Base-by-base conservation (phyloP, 768 basidiomycete species). In the Xanthoconium purpureum region DNA sequence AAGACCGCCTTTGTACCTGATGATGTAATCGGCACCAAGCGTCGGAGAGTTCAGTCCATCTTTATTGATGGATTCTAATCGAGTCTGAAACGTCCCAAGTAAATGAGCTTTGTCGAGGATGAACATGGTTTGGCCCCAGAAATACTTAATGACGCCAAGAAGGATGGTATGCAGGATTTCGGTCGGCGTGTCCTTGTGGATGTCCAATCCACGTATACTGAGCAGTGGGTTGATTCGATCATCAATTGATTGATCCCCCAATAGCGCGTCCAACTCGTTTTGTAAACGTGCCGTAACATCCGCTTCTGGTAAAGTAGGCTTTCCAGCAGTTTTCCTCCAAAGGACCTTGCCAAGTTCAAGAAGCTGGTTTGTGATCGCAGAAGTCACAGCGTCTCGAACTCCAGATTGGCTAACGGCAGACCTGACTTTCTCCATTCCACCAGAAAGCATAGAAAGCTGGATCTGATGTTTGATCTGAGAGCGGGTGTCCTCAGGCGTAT, bases 391-490 rank as follows among this genome's bases (percentile, higher is more conserved):
- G 7, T 78, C 64, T 13, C 73, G 58, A 6, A 56, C 36, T 0
- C 77, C 76, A 47, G 78, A 75, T 50, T 76, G 73, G 1, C 73
- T 73, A 40, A 79, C 11, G 3, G 42, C 13, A 0, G 18, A 47
- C 8, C 32, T 58, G 0, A 66, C 47, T 14, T 66, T 66, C 1
- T 58, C 52, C 0, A 40, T 63, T 1, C 52, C 61, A 17, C 59
- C 55, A 9, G 58, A 47, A 0, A 48, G 18, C 45, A 13, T 58
- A 0, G 56, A 48, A n/a, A 59, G 33, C 8, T 50, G 5, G 2
- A 66, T 32, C 7, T 66, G 65, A 0, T 15, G 2, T 35, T 46
- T 56, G 30, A 64, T 51, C 14, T 55, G 0, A 11, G 47, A 1
- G 7, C 2, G 5, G 4, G 53, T 63, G 4, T 54, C 47, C 29